Evolutionary conservation across 78 protist genomes (phyloP).

Genomic region (Chrysochromulina parva): DNA sequence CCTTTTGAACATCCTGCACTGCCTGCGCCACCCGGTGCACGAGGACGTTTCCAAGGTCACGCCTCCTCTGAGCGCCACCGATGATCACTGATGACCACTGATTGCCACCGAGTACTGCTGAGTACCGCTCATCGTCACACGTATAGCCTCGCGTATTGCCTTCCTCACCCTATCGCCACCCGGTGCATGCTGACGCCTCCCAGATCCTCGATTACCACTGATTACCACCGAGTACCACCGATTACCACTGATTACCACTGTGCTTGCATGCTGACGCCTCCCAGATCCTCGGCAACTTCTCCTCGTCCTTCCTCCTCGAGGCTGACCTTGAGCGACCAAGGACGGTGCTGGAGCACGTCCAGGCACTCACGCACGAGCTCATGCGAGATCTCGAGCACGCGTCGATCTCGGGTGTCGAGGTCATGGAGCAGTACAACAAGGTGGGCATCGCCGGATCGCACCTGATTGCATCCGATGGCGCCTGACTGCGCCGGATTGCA

Average conservation of each 20-base stretch:
- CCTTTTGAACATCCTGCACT: neutral
- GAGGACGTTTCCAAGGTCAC: neutral
- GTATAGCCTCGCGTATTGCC: no score
- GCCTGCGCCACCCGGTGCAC: neutral
- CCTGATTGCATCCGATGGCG: no score
- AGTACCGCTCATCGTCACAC: no score
- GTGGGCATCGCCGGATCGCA: neutral
- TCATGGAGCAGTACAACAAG: neutral
- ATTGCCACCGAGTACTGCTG: no score
- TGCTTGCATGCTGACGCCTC: neutral
- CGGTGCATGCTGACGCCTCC: no score
- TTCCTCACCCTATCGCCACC: no score
- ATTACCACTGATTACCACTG: neutral
- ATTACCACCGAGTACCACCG: no score
- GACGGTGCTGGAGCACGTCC: neutral
- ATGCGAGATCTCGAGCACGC: neutral
- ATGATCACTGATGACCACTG: no score
- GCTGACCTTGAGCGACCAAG: neutral
- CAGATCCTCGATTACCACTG: no score
- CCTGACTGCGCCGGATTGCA: no score
- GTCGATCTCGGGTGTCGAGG: neutral
- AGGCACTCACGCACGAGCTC: neutral
- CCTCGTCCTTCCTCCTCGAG: neutral
- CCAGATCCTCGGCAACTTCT: neutral
- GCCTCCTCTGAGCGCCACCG: no score